These are phyloP conservation scores for Zancudomyces culisetae DNA, from an alignment of 371 early-diverging fungal genomes.

Conservation along the genomic window DNA sequence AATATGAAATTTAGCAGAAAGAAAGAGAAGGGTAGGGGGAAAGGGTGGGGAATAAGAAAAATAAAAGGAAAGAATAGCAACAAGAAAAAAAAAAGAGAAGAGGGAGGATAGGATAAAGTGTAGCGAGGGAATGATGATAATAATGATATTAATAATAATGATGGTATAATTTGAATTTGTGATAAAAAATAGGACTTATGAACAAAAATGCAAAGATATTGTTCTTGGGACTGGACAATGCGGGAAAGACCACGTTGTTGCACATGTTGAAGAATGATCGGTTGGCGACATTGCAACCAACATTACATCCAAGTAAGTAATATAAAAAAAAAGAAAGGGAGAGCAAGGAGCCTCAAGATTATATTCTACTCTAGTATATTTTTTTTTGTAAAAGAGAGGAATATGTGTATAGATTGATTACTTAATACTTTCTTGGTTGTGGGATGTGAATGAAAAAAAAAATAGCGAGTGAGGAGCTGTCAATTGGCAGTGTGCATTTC, in stretches of 20 bases:
- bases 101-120: too few relatives aligned
- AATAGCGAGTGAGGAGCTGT: slow-evolving; percentile 84
- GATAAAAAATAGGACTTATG: slow-evolving; percentile 53
- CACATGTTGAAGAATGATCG: slow-evolving; percentile 99
- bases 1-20: too few relatives aligned
- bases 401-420: background rate
- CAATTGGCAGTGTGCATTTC: slow-evolving; percentile 90
- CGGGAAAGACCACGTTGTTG: slow-evolving; percentile 98
- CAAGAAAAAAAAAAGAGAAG: too few relatives aligned
- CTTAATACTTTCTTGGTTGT: too few relatives aligned
- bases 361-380: background rate
- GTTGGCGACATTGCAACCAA: slow-evolving; percentile 89
- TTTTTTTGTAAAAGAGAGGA: background rate
- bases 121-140: too few relatives aligned
- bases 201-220: slow-evolving; percentile 98
- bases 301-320: slow-evolving; percentile 89
- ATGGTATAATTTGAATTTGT: background rate
- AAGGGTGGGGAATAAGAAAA: too few relatives aligned
- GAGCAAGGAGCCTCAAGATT: background rate
- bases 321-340: too few relatives aligned
- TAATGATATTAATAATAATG: background rate
- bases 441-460: too few relatives aligned
- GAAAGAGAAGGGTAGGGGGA: too few relatives aligned
- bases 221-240: slow-evolving; percentile 99
- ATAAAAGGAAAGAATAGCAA: too few relatives aligned